Evolutionary conservation across 495 filamentous ascomycete species (phyloP).

Genomic region (Saxophila tyrrhenica): DNA sequence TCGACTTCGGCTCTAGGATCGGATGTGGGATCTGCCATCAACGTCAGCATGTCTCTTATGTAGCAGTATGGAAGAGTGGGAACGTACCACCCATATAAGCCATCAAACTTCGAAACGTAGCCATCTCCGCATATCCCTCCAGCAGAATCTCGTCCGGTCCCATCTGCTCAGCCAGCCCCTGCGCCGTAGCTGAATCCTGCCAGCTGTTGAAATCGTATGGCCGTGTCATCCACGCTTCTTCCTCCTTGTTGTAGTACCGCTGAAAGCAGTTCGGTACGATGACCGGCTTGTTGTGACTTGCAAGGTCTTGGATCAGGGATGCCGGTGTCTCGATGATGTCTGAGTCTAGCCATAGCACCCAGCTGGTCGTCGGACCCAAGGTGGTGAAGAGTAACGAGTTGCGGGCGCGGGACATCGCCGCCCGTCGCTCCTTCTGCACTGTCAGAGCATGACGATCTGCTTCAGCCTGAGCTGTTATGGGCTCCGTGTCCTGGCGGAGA

Average conservation of each 20-base stretch:
- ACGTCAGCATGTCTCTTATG: neutral
- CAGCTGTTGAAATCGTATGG: constrained; percentile 97
- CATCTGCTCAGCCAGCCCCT: constrained; percentile 65
- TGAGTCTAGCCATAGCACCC: constrained; percentile 92
- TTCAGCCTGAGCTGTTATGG: constrained; percentile 68
- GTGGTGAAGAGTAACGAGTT: constrained; percentile 97
- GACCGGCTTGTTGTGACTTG: constrained; percentile 70
- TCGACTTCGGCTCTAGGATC: constrained; percentile 51
- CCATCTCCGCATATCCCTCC: constrained; percentile 85
- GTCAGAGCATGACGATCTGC: constrained; percentile 77
- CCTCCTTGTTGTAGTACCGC: constrained; percentile 64
- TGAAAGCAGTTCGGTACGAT: constrained; percentile 96
- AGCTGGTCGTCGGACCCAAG: constrained; percentile 80
- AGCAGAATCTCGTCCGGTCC: constrained; percentile 80
- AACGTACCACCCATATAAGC: constrained; percentile 56
- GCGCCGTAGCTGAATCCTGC: constrained; percentile 72
- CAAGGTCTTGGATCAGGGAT: constrained; percentile 84
- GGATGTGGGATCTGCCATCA: constrained; percentile 18
- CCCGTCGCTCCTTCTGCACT: constrained; percentile 75
- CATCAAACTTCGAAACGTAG: constrained; percentile 86
- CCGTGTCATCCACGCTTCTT: constrained; percentile 55
- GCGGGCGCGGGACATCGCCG: constrained; percentile 83
- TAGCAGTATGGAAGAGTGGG: neutral
- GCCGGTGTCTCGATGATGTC: constrained; percentile 85
- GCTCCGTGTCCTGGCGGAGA: constrained; percentile 87